Conservation (phyloP, 2,329 filamentous ascomycete genomes). For the Setomelanomma holmii region DNA sequence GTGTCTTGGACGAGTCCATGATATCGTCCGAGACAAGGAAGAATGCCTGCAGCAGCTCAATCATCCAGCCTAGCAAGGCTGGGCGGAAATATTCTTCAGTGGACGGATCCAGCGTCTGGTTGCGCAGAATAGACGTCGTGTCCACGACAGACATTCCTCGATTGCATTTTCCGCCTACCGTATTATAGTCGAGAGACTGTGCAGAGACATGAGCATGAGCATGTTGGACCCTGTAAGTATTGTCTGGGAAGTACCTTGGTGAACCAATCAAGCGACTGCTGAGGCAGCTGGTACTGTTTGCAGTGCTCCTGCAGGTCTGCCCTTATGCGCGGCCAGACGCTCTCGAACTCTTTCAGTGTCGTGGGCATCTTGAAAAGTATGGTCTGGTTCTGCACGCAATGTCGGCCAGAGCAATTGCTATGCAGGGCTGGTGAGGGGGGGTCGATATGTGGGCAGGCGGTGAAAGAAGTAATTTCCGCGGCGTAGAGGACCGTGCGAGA, state of each 20-base stretch:
- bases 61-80: constrained; percentile 93
- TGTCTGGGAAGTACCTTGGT: constrained; percentile 65
- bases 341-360: constrained; percentile 86
- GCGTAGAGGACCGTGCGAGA: constrained; percentile 8
- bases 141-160: constrained; percentile 98
- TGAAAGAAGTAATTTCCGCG: constrained; percentile 25
- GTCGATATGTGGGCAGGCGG: constrained; percentile 18
- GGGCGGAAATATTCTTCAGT: constrained; percentile 80
- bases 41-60: constrained; percentile 97
- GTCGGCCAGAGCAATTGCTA: constrained; percentile 4
- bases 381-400: neutral
- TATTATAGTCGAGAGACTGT: constrained; percentile 84
- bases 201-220: constrained; percentile 20
- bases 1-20: constrained; percentile 96
- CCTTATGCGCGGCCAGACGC: constrained; percentile 85
- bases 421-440: constrained; percentile 14
- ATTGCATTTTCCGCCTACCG: constrained; percentile 96
- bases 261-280: constrained; percentile 84
- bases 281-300: constrained; percentile 81
- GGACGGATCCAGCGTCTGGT: constrained; percentile 73
- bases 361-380: constrained; percentile 64
- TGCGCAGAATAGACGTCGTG: constrained; percentile 80
- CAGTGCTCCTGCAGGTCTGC: constrained; percentile 81
- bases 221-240: constrained; percentile 3
- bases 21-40: constrained; percentile 99